Evolutionary conservation across 2,329 filamentous ascomycete genomes (phyloP).

Genomic region (Aspergillus floridensis): DNA sequence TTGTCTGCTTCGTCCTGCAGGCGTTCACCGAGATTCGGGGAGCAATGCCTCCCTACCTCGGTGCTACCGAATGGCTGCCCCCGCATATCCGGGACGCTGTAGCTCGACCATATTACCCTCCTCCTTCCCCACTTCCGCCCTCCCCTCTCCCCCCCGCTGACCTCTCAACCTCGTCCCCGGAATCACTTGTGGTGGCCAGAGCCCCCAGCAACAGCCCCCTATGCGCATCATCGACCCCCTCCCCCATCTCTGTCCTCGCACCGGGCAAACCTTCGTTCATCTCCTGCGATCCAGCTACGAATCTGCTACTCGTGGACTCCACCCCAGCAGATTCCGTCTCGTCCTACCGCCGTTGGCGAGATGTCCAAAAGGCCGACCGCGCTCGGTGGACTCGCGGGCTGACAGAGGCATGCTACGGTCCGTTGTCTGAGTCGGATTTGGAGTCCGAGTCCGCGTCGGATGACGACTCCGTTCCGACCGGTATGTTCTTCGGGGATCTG

Average conservation of each 20-base stretch:
- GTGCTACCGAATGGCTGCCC: conserved; percentile 57
- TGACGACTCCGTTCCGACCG: conserved; percentile 59
- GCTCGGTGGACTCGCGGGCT: conserved; percentile 68
- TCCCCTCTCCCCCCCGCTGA: conserved; percentile 15
- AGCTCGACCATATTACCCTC: conserved; percentile 39
- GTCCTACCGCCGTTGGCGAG: conserved; percentile 6
- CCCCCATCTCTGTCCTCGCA: conserved; percentile 2
- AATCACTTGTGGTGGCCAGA: neutral
- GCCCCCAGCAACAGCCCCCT: neutral
- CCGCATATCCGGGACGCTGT: conserved; percentile 44
- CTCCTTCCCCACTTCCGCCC: conserved; percentile 19
- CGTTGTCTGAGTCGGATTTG: neutral
- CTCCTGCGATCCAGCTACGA: conserved; percentile 5
- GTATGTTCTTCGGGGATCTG: conserved; percentile 69
- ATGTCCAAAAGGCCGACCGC: conserved; percentile 59
- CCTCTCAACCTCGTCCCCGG: neutral
- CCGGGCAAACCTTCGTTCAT: neutral
- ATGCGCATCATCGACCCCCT: conserved; percentile 3
- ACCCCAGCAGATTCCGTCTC: neutral
- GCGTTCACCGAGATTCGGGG: conserved; percentile 61
- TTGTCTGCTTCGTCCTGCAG: conserved; percentile 63
- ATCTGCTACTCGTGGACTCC: neutral
- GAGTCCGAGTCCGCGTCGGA: neutral
- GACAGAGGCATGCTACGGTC: conserved; percentile 68
- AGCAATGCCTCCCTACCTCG: conserved; percentile 55